A percentile compares a stretch with the other conserved stretches of the same genome.
Evolutionary conservation across 441 rosid genomes (phyloP).

Genomic region (Euphorbia corollata): DNA sequence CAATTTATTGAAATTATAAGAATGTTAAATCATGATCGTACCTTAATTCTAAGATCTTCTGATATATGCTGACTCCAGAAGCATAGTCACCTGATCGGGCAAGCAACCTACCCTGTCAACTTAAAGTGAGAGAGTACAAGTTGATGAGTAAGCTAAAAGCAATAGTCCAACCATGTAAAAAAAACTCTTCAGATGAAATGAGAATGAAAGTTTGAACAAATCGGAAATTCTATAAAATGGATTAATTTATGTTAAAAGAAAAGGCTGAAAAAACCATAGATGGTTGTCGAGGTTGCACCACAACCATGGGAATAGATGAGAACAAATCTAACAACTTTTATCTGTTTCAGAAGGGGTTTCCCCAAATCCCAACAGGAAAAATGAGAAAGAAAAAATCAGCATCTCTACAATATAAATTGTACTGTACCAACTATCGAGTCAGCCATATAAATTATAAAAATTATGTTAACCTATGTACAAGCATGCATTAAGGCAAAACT

Average conservation of each 20-base stretch:
- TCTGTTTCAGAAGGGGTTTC: background rate
- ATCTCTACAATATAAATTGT: background rate
- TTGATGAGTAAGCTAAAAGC: conserved; percentile 30
- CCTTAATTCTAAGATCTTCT: conserved; percentile 78
- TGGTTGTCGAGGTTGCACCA: background rate
- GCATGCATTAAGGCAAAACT: too few relatives aligned
- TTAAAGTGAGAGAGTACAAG: conserved; percentile 56
- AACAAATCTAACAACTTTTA: background rate
- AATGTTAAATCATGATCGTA: conserved; percentile 27
- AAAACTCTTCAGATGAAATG: too few relatives aligned
- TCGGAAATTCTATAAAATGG: background rate
- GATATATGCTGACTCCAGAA: conserved; percentile 54
- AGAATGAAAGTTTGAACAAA: background rate
- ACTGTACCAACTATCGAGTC: background rate
- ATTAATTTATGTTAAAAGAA: background rate
- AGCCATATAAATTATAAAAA: background rate
- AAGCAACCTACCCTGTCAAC: conserved; percentile 99
- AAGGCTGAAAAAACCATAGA: too few relatives aligned
- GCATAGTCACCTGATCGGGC: conserved; percentile 72
- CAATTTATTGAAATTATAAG: conserved; percentile 6
- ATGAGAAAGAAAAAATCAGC: background rate
- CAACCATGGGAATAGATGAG: background rate
- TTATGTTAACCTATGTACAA: too few relatives aligned
- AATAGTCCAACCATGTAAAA: conserved; percentile 13
- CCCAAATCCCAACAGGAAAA: background rate